Evolutionary conservation across 768 basidiomycete species (phyloP).

Genomic region (Leccinum truebloodii): DNA sequence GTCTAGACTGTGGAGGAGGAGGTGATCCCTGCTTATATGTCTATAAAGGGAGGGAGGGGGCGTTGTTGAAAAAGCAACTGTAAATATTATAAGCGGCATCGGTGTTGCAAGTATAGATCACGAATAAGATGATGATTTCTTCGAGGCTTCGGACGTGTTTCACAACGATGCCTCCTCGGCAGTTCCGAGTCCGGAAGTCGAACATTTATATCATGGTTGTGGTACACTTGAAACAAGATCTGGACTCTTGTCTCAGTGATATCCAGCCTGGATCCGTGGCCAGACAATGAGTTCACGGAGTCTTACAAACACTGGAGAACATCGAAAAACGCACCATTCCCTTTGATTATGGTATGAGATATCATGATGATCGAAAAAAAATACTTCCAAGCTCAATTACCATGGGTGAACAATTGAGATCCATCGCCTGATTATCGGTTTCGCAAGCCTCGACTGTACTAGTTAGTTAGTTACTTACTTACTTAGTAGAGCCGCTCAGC

Average conservation of each 20-base stretch:
- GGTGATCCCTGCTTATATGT: no score
- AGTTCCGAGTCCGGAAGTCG: no score
- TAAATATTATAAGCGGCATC: no score
- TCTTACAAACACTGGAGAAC: not conserved
- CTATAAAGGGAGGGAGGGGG: no score
- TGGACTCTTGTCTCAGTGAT: no score
- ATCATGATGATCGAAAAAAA: not conserved
- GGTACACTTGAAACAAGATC: no score
- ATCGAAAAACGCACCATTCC: not conserved
- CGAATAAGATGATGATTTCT: not conserved
- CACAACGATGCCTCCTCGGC: not conserved
- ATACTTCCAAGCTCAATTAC: not conserved
- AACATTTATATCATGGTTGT: not conserved
- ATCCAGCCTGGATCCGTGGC: not conserved
- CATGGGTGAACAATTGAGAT: not conserved
- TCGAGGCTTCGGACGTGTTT: not conserved
- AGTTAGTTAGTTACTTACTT: no score
- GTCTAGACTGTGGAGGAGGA: constrained; percentile 30
- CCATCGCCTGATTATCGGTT: not conserved
- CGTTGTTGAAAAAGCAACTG: no score
- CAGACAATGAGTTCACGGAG: no score
- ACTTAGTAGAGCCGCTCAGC: not conserved
- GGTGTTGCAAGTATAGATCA: not conserved
- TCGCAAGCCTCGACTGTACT: not conserved
- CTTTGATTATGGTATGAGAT: not conserved